Base-by-base conservation (phyloP, 2,329 filamentous ascomycete genomes). In the Ophiocordyceps sinensis region DNA sequence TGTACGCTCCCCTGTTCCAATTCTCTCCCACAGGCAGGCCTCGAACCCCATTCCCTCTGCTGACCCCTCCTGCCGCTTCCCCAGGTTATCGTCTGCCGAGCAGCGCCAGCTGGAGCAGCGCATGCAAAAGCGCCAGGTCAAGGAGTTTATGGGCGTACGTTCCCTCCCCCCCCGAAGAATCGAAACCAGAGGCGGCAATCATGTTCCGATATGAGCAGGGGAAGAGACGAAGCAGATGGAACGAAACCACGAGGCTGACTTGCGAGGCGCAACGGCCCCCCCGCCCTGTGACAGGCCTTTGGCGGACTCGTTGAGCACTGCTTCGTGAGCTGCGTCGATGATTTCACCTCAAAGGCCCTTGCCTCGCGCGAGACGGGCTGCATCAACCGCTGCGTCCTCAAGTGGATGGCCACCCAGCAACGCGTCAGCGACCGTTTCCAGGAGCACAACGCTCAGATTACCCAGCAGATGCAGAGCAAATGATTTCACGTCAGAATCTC, bases 121-220 rank as follows among this genome's bases (percentile, higher is more conserved):
- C 65, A 88, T 98, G 77, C 87, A 96, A 71, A 84, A 85, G 68
- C 93, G 91, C 68, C 91, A 98, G 68, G 85, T 98, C 74, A 94
- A 94, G 70, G 89, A 96, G 62, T 96, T 98, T 61, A 94, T 96
- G 82, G 84, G 78, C 56, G 91, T 96, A 74, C 53, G 85, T 72
- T 15, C 9, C 7, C 23, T 31, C 26, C 14, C 13, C 13, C 12
- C 13, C 19, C 28, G 3, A 14, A 14, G 7, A n/a, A 28, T 37
- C 26, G 8, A 21, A 17, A 10, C 23, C 13, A 6, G 7, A 37
- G 5, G 26, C 6, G 23, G 23, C 5, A 26, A 26, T 26, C 19
- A 19, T 19, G 3, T 19, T 19, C 19, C 3, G 4, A 19, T 19
- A 19, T 19, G 19, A 19, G 19, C 3, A 19, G 4, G 4, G 19